phyloP scores from a whole-genome alignment of 1,284 basidiomycete species.

The Stereum hirsutum region DNA sequence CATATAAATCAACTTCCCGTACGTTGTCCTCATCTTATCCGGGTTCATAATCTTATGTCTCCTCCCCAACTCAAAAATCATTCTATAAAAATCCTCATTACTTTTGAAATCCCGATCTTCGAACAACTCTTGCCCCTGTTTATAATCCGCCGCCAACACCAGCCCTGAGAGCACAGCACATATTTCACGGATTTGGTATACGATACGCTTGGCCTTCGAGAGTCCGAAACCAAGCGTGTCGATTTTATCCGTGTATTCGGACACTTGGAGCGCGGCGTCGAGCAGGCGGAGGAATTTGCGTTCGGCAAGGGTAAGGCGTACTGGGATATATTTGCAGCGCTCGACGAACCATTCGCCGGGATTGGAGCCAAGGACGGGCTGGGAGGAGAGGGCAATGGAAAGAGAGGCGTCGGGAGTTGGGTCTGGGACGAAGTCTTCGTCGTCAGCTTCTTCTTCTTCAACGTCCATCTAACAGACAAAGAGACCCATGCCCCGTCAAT shows the following conservation, averaged over 20 bases:
- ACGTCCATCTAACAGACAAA: constrained; percentile 32
- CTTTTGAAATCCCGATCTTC: constrained; percentile 66
- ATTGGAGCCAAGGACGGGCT: constrained; percentile 43
- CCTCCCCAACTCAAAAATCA: constrained; percentile 70
- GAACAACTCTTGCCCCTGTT: constrained; percentile 76
- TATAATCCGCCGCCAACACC: constrained; percentile 72
- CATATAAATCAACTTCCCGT: constrained; percentile 76
- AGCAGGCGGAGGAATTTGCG: constrained; percentile 74
- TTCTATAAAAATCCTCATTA: constrained; percentile 69
- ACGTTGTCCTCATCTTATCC: constrained; percentile 79
- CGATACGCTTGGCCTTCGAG: constrained; percentile 73
- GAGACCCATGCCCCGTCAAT: no score
- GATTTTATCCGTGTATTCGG: constrained; percentile 81
- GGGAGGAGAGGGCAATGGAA: constrained; percentile 28
- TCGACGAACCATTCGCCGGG: constrained; percentile 80
- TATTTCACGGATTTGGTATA: constrained; percentile 72
- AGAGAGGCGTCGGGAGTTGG: constrained; percentile 27
- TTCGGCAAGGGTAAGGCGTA: constrained; percentile 62
- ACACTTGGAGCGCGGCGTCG: constrained; percentile 71
- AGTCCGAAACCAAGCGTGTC: constrained; percentile 66
- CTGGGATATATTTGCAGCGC: constrained; percentile 66
- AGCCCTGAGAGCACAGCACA: constrained; percentile 78
- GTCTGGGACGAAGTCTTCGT: constrained; percentile 19
- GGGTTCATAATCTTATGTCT: constrained; percentile 83
- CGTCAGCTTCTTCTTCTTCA: constrained; percentile 40